Evolutionary conservation across 352 stramenopile genomes (phyloP).

Genomic region (Phytophthora boehmeriae): DNA sequence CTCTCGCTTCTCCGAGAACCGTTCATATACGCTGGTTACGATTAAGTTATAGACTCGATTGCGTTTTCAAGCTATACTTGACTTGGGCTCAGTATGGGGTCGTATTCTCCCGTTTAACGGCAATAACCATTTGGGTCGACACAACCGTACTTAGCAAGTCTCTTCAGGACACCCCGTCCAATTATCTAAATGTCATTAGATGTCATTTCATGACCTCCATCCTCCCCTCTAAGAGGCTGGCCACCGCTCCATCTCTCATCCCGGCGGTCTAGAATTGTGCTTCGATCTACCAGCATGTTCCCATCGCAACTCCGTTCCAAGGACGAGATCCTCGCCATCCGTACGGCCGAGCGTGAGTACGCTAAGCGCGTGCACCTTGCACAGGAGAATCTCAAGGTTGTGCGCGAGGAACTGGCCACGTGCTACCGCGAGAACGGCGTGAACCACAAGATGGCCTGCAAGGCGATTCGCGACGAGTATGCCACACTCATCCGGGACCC

Average conservation of each 20-base stretch:
- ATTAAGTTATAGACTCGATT: too few relatives aligned
- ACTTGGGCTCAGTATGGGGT: too few relatives aligned
- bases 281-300: slow-evolving; percentile 46
- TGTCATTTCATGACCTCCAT: neutral
- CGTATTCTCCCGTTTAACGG: too few relatives aligned
- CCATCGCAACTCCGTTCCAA: slow-evolving; percentile 78
- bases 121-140: too few relatives aligned
- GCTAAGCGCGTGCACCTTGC: slow-evolving; percentile 75
- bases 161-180: slow-evolving; percentile 7
- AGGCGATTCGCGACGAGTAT: slow-evolving; percentile 84
- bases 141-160: slow-evolving; percentile 1
- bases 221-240: slow-evolving; percentile 26
- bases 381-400: slow-evolving; percentile 83
- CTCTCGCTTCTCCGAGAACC: too few relatives aligned
- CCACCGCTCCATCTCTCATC: slow-evolving; percentile 23
- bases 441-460: slow-evolving; percentile 90
- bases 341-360: slow-evolving; percentile 76
- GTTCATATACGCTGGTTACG: too few relatives aligned
- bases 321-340: slow-evolving; percentile 85
- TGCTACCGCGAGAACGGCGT: slow-evolving; percentile 91
- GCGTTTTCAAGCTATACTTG: too few relatives aligned
- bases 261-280: slow-evolving; percentile 32
- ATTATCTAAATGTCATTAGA: neutral
- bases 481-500: slow-evolving; percentile 81
- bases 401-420: slow-evolving; percentile 84